Base-by-base conservation (phyloP, 2,329 filamentous ascomycete species). In the Chaetomium sp. region DNA sequence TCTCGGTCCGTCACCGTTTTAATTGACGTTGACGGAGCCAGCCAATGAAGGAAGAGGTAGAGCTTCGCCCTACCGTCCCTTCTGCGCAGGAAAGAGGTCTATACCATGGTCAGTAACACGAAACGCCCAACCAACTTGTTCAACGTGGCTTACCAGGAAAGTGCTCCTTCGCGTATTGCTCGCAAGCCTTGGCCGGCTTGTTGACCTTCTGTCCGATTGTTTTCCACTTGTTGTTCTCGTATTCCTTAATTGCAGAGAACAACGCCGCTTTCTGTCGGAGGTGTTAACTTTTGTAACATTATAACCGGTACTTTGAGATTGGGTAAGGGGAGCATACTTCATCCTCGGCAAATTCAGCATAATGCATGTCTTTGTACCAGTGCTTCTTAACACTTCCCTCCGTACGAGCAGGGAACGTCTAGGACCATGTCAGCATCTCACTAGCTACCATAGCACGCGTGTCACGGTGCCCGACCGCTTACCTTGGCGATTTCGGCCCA, bases 311-410 rank as follows among this genome's bases (percentile, higher is more conserved):
- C 11, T 6, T 32, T 5, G 34, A 10, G 12, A 10, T n/a, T 11
- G 10, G 46, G 44, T 54, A 38, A 52, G 50, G 49, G 44, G 62
- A 62, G 73, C 76, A 70, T 80, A 95, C 90, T 84, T 96, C 94
- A 68, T 97, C 91, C 76, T 96, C 92, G 49, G 89, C 91, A 71
- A 99, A 97, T 70, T 97, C 94, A 62, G 94, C 94, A 71, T 97
- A 97, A 70, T 99, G 94, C 94, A 99, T 99, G 66, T 99, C 94
- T 89, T 59, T 97, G 74, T 99, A 97, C 92, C 94, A 99, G 71
- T 99, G 94, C 75, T 97, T 99, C 79, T 97, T 99, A 27, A 99
- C 94, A 67, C 91, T 96, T 6, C 94, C 94, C 74, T 99, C 94
- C 43, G 94, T 99, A 66, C 94, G 82, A 32, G 84, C 86, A 9